A percentile compares a stretch with the other conserved stretches of the same genome.
phyloP scores from a whole-genome alignment of 345 rosid genomes.

The Syzygium aqueum region DNA sequence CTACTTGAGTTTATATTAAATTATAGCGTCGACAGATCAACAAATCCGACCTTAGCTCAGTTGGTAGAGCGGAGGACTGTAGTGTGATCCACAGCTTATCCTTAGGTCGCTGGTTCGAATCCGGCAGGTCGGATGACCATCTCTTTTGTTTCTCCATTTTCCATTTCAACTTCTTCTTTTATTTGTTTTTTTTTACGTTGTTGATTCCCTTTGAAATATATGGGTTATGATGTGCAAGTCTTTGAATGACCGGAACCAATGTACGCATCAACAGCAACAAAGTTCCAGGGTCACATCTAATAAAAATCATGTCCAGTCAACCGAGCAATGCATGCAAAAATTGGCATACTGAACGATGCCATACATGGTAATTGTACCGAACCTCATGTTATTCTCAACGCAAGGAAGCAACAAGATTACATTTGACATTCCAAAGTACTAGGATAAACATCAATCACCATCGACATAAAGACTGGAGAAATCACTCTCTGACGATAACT shows the following conservation, averaged over 20 bases:
- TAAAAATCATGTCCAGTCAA: background rate
- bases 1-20: accelerated
- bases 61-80: constrained; percentile 99
- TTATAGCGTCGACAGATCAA: accelerated
- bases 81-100: constrained; percentile 22
- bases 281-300: background rate
- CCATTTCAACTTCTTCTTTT: background rate
- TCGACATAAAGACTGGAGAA: background rate
- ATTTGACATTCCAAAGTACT: background rate
- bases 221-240: background rate
- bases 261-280: background rate
- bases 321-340: background rate
- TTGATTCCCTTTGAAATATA: too few relatives aligned
- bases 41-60: constrained; percentile 94
- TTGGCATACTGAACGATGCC: background rate
- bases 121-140: constrained; percentile 33
- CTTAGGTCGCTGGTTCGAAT: constrained; percentile 52
- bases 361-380: background rate
- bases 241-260: too few relatives aligned
- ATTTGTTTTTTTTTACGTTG: too few relatives aligned
- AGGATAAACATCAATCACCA: background rate
- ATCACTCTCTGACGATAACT: background rate
- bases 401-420: background rate
- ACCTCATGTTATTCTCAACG: background rate
- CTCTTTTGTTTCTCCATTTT: background rate